Percentiles rank a stretch among this genome's conserved stretches.
phyloP scores from a whole-genome alignment of 495 filamentous ascomycete genomes.

The Trichoderma gamsii region DNA sequence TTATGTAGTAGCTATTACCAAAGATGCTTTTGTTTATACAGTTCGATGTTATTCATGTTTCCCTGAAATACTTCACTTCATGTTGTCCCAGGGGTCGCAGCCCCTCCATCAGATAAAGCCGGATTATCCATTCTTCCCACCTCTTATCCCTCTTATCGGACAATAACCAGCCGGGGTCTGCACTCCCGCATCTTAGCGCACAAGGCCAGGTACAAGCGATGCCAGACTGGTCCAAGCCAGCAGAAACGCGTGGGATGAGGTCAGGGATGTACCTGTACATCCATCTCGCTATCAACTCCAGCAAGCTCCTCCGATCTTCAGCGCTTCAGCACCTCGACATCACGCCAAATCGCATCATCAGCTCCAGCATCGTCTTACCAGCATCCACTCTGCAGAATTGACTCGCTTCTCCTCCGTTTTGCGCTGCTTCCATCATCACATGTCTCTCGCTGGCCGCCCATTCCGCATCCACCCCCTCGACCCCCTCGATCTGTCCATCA shows the following conservation, averaged over 20 bases:
- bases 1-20: no score
- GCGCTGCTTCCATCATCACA: background rate
- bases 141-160: background rate
- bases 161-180: constrained; percentile 5
- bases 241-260: constrained; percentile 11
- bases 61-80: no score
- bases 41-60: no score
- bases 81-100: background rate
- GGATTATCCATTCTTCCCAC: background rate
- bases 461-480: background rate
- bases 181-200: constrained; percentile 11
- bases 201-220: constrained; percentile 9
- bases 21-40: no score
- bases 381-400: background rate
- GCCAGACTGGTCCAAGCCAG: constrained; percentile 1
- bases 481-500: background rate
- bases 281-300: background rate
- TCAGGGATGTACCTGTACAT: background rate
- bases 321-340: background rate
- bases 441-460: constrained; percentile 11
- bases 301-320: background rate
- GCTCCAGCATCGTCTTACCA: background rate
- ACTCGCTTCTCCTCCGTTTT: background rate
- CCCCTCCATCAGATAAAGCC: background rate
- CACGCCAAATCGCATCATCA: background rate